These are phyloP conservation scores for Trypethelium eluteriae DNA, from an alignment of 495 filamentous ascomycete genomes.

Conservation along the genomic window DNA sequence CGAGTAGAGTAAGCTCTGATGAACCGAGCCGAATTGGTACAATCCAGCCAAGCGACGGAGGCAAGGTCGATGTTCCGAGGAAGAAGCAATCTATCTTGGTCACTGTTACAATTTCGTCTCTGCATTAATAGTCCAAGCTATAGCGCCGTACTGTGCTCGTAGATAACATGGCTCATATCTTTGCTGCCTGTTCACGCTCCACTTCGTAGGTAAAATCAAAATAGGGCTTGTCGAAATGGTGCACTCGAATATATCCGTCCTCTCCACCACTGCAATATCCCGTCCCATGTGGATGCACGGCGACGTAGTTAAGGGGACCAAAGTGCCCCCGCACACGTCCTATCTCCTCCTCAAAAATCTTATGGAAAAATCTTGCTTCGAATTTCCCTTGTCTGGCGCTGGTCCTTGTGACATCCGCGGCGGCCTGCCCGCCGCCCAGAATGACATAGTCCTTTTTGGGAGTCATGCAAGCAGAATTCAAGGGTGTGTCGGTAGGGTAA, in stretches of 20 bases:
- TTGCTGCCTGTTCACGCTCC: slow-evolving; percentile 51
- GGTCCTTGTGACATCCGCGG: slow-evolving; percentile 98
- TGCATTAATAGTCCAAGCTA: background rate
- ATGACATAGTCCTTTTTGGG: slow-evolving; percentile 95
- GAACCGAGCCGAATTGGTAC: too few species aligned
- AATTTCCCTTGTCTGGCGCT: slow-evolving; percentile 92
- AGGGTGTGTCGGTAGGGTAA: slow-evolving; percentile 85
- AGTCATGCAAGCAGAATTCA: slow-evolving; percentile 90
- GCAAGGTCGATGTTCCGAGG: too few species aligned
- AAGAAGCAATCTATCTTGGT: background rate
- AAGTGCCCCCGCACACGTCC: slow-evolving; percentile 95
- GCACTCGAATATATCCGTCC: slow-evolving; percentile 96
- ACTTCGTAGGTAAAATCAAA: slow-evolving; percentile 99
- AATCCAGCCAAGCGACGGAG: too few species aligned
- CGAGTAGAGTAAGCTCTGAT: too few species aligned
- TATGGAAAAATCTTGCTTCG: slow-evolving; percentile 98
- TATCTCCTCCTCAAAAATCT: slow-evolving; percentile 97
- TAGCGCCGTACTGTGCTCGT: background rate
- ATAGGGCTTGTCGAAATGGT: slow-evolving; percentile 96
- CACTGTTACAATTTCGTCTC: background rate
- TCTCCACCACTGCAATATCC: slow-evolving; percentile 92
- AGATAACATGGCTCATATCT: background rate
- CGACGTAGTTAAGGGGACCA: slow-evolving; percentile 84
- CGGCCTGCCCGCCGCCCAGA: slow-evolving; percentile 93
- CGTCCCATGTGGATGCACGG: slow-evolving; percentile 79